Evolutionary conservation across 2,329 filamentous ascomycete genomes (phyloP).

Genomic region (Colletotrichum scovillei): DNA sequence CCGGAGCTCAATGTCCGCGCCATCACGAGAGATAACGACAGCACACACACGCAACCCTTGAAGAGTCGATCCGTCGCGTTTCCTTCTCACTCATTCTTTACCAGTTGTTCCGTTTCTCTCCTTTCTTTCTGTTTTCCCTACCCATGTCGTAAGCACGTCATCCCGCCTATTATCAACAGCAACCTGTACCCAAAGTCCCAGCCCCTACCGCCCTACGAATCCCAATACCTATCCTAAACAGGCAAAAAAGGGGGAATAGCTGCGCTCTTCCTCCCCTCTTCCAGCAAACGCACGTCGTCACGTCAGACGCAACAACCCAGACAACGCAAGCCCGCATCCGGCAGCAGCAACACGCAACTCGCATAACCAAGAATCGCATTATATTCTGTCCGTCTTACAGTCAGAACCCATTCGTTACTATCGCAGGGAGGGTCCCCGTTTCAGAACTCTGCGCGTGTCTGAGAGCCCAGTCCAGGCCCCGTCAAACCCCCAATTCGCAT

Average conservation of each 20-base stretch:
- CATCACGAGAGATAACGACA: neutral
- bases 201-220: neutral
- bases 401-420: neutral
- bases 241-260: neutral
- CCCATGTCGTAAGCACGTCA: neutral
- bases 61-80: neutral
- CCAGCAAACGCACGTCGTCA: neutral
- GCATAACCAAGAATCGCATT: neutral
- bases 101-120: neutral
- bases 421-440: neutral
- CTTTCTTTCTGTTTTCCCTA: neutral
- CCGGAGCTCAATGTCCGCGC: neutral
- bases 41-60: neutral
- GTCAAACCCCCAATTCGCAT: neutral
- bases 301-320: neutral
- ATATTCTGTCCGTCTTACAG: neutral
- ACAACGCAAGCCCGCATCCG: neutral
- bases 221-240: neutral
- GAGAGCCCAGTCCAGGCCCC: neutral
- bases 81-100: neutral
- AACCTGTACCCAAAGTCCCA: neutral
- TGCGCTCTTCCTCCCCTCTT: neutral
- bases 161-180: neutral
- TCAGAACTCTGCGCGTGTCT: neutral
- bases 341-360: neutral